phyloP scores from a whole-genome alignment of 1,284 basidiomycete genomes.

The Heterobasidion occidentale region DNA sequence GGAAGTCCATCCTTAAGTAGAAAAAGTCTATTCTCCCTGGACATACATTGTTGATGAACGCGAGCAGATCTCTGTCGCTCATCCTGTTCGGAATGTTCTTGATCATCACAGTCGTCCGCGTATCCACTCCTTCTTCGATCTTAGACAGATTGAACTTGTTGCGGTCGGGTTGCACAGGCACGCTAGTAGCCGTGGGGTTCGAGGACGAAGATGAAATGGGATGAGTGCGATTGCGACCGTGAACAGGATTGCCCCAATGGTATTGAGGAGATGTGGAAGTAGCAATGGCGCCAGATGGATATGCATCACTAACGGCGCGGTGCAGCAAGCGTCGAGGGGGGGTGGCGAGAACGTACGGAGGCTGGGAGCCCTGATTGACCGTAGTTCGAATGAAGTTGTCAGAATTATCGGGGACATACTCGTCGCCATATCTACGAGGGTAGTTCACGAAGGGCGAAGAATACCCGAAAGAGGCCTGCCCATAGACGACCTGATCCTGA shows the following conservation, averaged over 20 bases:
- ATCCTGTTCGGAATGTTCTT: slow-evolving; percentile 89
- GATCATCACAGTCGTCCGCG: slow-evolving; percentile 80
- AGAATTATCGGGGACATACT: neutral
- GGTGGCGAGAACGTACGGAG: no score
- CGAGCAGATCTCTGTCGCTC: slow-evolving; percentile 66
- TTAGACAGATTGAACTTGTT: slow-evolving; percentile 52
- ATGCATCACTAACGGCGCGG: no score
- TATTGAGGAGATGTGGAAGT: neutral
- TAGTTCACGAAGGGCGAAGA: neutral
- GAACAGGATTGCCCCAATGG: no score
- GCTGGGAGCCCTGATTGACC: neutral
- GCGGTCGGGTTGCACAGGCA: slow-evolving; percentile 40
- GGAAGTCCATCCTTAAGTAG: slow-evolving; percentile 80
- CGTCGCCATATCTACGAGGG: neutral
- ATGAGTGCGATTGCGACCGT: no score
- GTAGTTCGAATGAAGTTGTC: neutral
- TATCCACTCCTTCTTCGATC: slow-evolving; percentile 72
- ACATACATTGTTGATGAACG: slow-evolving; percentile 62
- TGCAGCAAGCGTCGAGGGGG: no score
- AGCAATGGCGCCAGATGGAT: no score
- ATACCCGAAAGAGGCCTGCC: neutral
- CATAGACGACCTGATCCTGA: neutral
- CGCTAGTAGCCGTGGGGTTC: neutral
- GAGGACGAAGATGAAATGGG: neutral
- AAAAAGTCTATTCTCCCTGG: slow-evolving; percentile 73